A percentile compares a stretch with the other conserved stretches of the same genome.
These are phyloP conservation scores for Lachancea cidri DNA, from an alignment of 805 yeast genomes.

Conservation along the genomic window DNA sequence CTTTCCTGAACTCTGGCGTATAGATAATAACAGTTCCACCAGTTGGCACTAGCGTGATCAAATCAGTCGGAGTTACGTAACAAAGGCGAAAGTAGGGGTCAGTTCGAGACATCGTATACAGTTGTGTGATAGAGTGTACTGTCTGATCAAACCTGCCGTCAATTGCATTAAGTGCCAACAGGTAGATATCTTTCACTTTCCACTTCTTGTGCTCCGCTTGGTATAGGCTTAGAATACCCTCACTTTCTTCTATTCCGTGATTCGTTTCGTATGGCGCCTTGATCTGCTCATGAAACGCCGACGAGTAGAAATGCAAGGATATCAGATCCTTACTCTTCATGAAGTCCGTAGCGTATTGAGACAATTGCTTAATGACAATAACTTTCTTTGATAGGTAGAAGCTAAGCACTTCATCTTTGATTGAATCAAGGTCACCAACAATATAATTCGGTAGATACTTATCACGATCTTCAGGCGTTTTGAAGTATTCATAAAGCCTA, in stretches of 20 bases:
- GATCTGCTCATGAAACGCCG: conserved; percentile 11
- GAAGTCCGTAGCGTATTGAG: conserved; percentile 81
- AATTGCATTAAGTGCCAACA: conserved; percentile 62
- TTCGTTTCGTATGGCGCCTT: conserved; percentile 10
- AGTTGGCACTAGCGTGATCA: conserved; percentile 53
- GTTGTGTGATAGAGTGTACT: conserved; percentile 66
- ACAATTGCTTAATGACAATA: conserved; percentile 48
- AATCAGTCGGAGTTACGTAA: conserved; percentile 53
- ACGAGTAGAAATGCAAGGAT: conserved; percentile 34
- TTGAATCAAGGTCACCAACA: conserved; percentile 86
- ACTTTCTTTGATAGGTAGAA: conserved; percentile 50
- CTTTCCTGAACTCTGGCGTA: conserved; percentile 17
- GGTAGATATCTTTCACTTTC: conserved; percentile 25
- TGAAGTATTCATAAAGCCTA: conserved; percentile 47
- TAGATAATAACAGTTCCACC: conserved; percentile 50
- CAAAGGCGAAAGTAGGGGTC: conserved; percentile 39
- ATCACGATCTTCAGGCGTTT: conserved; percentile 28
- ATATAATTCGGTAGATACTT: conserved; percentile 61
- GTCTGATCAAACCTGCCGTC: conserved; percentile 96
- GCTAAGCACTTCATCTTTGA: conserved; percentile 41
- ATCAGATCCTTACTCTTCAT: conserved; percentile 56
- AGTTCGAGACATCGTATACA: conserved; percentile 37
- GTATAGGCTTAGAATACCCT: conserved; percentile 29
- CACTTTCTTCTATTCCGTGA: conserved; percentile 27
- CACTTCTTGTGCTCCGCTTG: conserved; percentile 8